Evolutionary conservation across 23 red algal genomes (phyloP).

Genomic region (Gracilariopsis chorda): DNA sequence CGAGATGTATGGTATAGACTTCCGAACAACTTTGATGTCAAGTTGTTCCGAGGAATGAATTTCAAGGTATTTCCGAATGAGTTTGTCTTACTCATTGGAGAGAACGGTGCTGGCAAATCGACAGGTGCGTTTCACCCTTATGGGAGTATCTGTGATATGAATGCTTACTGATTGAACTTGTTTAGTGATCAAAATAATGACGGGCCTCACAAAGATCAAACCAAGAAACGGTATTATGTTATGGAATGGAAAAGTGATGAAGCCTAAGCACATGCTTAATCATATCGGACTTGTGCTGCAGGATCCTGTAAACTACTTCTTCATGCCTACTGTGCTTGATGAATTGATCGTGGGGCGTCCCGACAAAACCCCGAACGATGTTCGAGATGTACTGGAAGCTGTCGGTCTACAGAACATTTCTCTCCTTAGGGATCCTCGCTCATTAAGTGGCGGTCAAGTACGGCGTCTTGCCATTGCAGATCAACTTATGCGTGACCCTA

Average conservation of each 20-base stretch:
- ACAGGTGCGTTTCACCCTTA: constrained; percentile 11
- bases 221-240: constrained; percentile 43
- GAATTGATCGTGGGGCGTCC: constrained; percentile 66
- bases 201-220: constrained; percentile 15
- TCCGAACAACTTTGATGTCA: constrained; percentile 18
- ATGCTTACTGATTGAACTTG: background rate
- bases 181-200: constrained; percentile 50
- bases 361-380: constrained; percentile 50
- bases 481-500: constrained; percentile 72
- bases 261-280: constrained; percentile 26
- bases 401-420: constrained; percentile 71
- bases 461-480: constrained; percentile 69
- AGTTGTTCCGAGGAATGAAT: constrained; percentile 58
- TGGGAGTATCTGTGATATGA: background rate
- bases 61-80: constrained; percentile 41
- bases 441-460: constrained; percentile 79
- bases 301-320: constrained; percentile 60
- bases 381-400: constrained; percentile 37
- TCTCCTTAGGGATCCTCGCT: constrained; percentile 20
- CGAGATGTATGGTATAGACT: constrained; percentile 47
- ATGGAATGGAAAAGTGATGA: constrained; percentile 43
- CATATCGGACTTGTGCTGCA: constrained; percentile 66
- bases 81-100: constrained; percentile 78
- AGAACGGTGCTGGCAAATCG: constrained; percentile 81
- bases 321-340: constrained; percentile 66